Base-by-base conservation (phyloP, 2,329 filamentous ascomycete species). In the Botrytis byssoidea region DNA sequence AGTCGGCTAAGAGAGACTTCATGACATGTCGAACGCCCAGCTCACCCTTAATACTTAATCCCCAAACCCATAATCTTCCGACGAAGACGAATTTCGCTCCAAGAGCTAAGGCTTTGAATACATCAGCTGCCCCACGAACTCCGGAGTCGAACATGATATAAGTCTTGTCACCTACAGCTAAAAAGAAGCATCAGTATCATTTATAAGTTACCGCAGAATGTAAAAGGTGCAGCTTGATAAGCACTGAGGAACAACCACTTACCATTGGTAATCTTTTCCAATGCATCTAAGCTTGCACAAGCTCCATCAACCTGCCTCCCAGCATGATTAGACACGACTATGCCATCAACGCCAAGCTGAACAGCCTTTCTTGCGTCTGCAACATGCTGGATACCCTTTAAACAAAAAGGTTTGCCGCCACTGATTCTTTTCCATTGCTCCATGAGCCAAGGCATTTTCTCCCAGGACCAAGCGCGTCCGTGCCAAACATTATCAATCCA, bases 401-500 rank as follows among this genome's bases (percentile, higher is more conserved):
- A 81, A 6, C 83, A 85, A 76, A 91, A 90, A 2, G 88, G 88
- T 75, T 86, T 85, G 0, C 88, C 88, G 0, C 86, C 86, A 25
- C 83, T 86, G 69, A 91, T 84, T 74, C 84, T 81, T 79, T 86
- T 88, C 89, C 89, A 91, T 63, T 86, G 83, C 78, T 87, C 83
- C 74, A 89, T 88, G 64, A 90, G 80, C 88, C 89, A 91, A 4
- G 85, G 85, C 37, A 90, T 84, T 77, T 89, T 89, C 67, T 89
- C 88, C 89, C 89, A 92, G n/a, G 83, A 85, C 80, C 87, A 88
- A 9, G 88, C 87, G 4, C 86, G 83, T 0, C 89, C 89, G 79
- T 91, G 89, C 88, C 89, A 91, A 65, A 91, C 87, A 70, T 77
- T 80, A 77, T 91, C 89, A 75, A 91, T 91, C 89, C 89, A 91